Evolutionary conservation across 73 alveolate genomes (phyloP).

Genomic region (Symbiodinium pilosum): DNA sequence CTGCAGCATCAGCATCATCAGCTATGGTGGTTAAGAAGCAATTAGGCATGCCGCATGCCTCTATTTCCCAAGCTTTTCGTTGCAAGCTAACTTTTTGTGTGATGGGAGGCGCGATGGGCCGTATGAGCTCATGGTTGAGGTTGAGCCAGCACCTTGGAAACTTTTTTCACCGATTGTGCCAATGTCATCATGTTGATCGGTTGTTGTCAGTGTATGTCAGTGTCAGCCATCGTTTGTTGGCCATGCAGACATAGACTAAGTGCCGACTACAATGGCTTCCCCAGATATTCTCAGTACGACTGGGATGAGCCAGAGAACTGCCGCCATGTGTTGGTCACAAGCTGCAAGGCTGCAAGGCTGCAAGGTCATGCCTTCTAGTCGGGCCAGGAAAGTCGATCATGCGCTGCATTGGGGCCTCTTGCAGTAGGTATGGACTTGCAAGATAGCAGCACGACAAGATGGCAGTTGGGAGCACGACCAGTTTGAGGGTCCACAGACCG

Average conservation of each 20-base stretch:
- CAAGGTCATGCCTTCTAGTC: too few relatives aligned
- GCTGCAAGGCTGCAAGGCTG: too few relatives aligned
- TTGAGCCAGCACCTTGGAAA: conserved; percentile 11
- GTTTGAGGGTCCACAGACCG: conserved; percentile 92
- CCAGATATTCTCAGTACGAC: conserved; percentile 86
- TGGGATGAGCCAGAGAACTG: conserved; percentile 91
- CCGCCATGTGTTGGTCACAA: neutral
- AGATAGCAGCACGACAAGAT: too few relatives aligned
- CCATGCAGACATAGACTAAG: too few relatives aligned
- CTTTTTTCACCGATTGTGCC: too few relatives aligned
- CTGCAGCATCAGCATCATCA: neutral
- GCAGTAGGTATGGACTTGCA: too few relatives aligned
- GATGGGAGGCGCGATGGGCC: conserved; percentile 49
- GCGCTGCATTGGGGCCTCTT: too few relatives aligned
- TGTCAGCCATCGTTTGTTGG: too few relatives aligned
- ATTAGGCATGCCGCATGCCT: too few relatives aligned
- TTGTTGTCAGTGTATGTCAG: neutral
- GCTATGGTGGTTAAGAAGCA: neutral
- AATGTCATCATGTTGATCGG: neutral
- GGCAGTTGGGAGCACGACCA: conserved; percentile 94
- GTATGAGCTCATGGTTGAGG: conserved; percentile 29
- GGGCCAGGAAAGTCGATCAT: too few relatives aligned
- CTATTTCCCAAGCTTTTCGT: too few relatives aligned
- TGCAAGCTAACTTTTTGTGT: too few relatives aligned
- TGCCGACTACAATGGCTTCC: conserved; percentile 94